Base-by-base conservation (phyloP, 1,284 basidiomycete genomes). In the Meira miltonrushii region DNA sequence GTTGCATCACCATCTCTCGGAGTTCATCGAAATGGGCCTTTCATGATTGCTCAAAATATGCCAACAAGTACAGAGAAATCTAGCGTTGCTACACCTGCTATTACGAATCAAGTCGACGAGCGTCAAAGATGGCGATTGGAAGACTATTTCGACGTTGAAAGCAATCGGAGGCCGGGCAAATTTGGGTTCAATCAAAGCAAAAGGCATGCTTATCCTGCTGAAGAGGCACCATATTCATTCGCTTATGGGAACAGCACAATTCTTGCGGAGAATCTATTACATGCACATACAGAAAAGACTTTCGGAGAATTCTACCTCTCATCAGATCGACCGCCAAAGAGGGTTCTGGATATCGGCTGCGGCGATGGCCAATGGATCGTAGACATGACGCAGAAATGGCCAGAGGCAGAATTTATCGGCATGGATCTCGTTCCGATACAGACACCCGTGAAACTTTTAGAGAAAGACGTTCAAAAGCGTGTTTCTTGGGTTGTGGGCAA, bases 401-500 rank as follows among this genome's bases (percentile, higher is more conserved):
- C 57, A 51, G 55, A 57, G 1, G 52, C 71, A 23, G 71, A 73
- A 40, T 72, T 73, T 39, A 59, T 72, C 25, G 71, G 71, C 1
- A 49, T 73, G 12, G 71, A 73, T 53, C 55, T 70, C 12, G 68
- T 66, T 6, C 71, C 71, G 4, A 59, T 67, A 33, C 70, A 72
- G 50, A 62, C 69, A 0, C 57, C 66, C 1, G 9, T 73, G 17
- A 37, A 53, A 13, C 13, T 48, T 33, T 50, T 23, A 40, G 61
- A 72, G 43, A 51, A 66, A 5, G 70, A 70, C 23, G 46, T 72
- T 3, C 59, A 64, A 38, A 54, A 56, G 11, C 46, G 71, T 12
- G 61, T 73, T 13, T 70, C 60, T 21, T 73, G 71, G 71, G 69
- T 73, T 2, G 62, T 73, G 0, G 67, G 67, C 51, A 73, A 73